These are phyloP conservation scores for Tranzscheliella williamsii DNA, from an alignment of 1,284 basidiomycete species.

Conservation along the genomic window DNA sequence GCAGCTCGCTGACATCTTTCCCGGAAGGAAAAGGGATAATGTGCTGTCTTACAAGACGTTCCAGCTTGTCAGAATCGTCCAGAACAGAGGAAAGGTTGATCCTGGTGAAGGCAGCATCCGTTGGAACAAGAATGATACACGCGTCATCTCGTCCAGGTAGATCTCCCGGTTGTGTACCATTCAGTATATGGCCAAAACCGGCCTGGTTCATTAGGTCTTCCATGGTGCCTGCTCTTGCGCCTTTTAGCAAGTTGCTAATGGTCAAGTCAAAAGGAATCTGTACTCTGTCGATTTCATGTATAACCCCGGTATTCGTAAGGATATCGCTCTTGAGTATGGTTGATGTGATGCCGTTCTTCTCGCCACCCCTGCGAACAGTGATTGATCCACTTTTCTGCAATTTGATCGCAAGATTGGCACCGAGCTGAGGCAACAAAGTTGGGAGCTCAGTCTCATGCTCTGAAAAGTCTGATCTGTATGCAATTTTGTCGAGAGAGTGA, in stretches of 20 bases:
- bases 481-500: slow-evolving; percentile 76
- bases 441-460: slow-evolving; percentile 44
- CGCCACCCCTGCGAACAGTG: slow-evolving; percentile 17
- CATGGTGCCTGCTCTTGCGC: slow-evolving; percentile 81
- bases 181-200: slow-evolving; percentile 78
- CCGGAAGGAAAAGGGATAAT: slow-evolving; percentile 70
- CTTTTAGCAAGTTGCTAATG: slow-evolving; percentile 78
- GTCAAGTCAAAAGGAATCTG: slow-evolving; percentile 85
- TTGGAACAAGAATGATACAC: slow-evolving; percentile 74
- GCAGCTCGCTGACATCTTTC: slow-evolving; percentile 13
- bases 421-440: slow-evolving; percentile 46
- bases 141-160: slow-evolving; percentile 1
- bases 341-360: slow-evolving; percentile 8
- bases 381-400: slow-evolving; percentile 39
- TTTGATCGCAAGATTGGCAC: slow-evolving; percentile 20
- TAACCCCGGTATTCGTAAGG: slow-evolving; percentile 83
- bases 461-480: slow-evolving; percentile 72
- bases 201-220: slow-evolving; percentile 69
- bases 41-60: slow-evolving; percentile 80
- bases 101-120: slow-evolving; percentile 87
- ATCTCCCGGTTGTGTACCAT: slow-evolving; percentile 67
- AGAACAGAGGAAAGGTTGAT: slow-evolving; percentile 81
- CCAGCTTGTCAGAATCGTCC: slow-evolving; percentile 64
- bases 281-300: slow-evolving; percentile 83
- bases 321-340: slow-evolving; percentile 66